phyloP scores from a whole-genome alignment of 2,329 filamentous ascomycete species.

The Penicillium italicum region DNA sequence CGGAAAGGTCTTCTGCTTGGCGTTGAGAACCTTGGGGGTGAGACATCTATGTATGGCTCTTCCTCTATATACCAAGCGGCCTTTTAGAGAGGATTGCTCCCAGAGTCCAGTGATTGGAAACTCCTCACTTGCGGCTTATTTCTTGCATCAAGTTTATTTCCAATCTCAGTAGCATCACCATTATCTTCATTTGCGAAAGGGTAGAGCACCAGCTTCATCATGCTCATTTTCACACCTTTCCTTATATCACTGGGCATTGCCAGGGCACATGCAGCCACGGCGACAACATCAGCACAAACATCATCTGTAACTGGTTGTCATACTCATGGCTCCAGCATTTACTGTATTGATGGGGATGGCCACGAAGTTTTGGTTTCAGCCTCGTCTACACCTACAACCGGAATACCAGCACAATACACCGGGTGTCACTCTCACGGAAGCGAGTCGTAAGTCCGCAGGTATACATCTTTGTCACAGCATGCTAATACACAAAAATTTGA shows the following conservation, averaged over 20 bases:
- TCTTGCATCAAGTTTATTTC: background rate
- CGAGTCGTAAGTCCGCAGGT: conserved; percentile 47
- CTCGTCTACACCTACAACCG: conserved; percentile 53
- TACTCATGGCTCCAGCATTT: conserved; percentile 41
- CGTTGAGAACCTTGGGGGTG: conserved; percentile 22
- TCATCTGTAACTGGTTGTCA: conserved; percentile 55
- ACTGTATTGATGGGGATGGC: conserved; percentile 35
- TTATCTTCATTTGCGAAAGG: background rate
- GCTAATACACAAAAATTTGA: background rate
- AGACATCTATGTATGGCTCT: background rate
- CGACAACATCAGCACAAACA: conserved; percentile 32
- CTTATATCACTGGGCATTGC: conserved; percentile 14
- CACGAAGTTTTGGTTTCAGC: conserved; percentile 37
- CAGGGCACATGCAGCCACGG: conserved; percentile 23
- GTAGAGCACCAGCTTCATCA: background rate
- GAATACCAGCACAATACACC: conserved; percentile 59
- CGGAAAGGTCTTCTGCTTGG: conserved; percentile 17
- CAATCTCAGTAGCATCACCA: background rate
- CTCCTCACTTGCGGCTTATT: background rate
- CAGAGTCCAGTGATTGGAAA: background rate
- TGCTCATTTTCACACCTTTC: conserved; percentile 8
- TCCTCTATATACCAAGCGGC: background rate
- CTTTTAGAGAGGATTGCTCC: background rate
- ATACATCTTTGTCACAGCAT: background rate
- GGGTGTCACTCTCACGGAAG: conserved; percentile 61